Percentiles rank a stretch among this genome's conserved stretches.
Conservation (phyloP, 768 basidiomycete genomes). For the Boletus fagicola region DNA sequence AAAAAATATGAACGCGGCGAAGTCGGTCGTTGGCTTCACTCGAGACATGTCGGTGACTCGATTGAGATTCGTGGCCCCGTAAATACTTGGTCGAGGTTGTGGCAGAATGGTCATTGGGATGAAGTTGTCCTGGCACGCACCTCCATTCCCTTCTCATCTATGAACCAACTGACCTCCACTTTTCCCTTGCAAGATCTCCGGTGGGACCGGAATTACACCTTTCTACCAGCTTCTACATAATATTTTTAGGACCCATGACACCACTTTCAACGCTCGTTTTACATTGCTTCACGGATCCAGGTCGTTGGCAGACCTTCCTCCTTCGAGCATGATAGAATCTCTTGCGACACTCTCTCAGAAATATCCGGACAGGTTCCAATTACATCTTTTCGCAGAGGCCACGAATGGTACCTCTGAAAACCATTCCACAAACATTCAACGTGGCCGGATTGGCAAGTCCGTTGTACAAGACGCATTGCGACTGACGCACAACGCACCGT, state of each 20-base stretch:
- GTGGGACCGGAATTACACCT: constrained; percentile 85
- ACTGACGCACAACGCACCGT: constrained; percentile 21
- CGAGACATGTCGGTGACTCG: constrained; percentile 60
- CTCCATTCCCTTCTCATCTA: not conserved
- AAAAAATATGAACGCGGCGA: constrained; percentile 78
- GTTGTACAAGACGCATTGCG: constrained; percentile 46
- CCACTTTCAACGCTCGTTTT: constrained; percentile 48
- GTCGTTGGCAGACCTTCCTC: constrained; percentile 63
- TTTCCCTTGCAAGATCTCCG: constrained; percentile 63
- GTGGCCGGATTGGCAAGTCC: constrained; percentile 55
- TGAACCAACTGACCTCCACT: not conserved
- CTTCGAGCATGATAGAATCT: constrained; percentile 55
- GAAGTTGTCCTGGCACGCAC: constrained; percentile 69
- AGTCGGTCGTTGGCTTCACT: constrained; percentile 80
- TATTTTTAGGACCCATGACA: constrained; percentile 38
- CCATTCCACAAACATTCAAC: constrained; percentile 31
- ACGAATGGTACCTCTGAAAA: constrained; percentile 19
- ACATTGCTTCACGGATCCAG: constrained; percentile 73
- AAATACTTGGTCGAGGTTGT: constrained; percentile 52
- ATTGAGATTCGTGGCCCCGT: constrained; percentile 79
- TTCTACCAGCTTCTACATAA: constrained; percentile 74
- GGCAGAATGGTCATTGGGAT: constrained; percentile 64
- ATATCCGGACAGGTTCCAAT: constrained; percentile 53
- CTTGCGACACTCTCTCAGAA: constrained; percentile 46
- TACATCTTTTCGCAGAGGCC: constrained; percentile 65